Conservation (phyloP, 768 basidiomycete species). For the Suillus tomentosus region DNA sequence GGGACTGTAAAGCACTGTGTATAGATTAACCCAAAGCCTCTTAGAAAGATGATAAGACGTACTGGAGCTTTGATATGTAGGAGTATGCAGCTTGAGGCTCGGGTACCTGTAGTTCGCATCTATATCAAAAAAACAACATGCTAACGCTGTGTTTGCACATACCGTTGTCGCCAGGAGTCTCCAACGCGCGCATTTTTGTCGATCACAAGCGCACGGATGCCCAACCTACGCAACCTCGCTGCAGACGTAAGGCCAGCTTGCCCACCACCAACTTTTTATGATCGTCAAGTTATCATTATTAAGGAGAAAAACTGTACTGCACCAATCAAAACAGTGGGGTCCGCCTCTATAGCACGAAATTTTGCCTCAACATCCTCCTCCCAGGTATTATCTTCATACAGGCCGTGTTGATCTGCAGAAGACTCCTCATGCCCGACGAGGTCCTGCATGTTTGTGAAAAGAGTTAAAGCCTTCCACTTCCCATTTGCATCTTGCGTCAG, state of each 20-base stretch:
- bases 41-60: slow-evolving; percentile 15
- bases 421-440: slow-evolving; percentile 50
- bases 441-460: slow-evolving; percentile 59
- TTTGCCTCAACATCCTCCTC: neutral
- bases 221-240: slow-evolving; percentile 55
- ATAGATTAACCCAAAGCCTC: neutral
- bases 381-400: neutral
- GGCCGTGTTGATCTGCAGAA: slow-evolving; percentile 32
- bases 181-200: slow-evolving; percentile 50
- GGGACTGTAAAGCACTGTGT: slow-evolving; percentile 46
- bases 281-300: neutral
- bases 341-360: neutral
- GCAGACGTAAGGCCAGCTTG: slow-evolving; percentile 63
- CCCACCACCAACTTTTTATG: slow-evolving; percentile 51
- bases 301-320: slow-evolving; percentile 36
- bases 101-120: neutral
- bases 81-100: slow-evolving; percentile 39
- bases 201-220: slow-evolving; percentile 51
- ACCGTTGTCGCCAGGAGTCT: slow-evolving; percentile 54
- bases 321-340: slow-evolving; percentile 29
- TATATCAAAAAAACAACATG: slow-evolving; percentile 40
- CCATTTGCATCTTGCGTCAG: slow-evolving; percentile 35
- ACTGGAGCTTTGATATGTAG: slow-evolving; percentile 53
- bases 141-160: slow-evolving; percentile 47
- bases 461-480: slow-evolving; percentile 55